These are phyloP conservation scores for Talaromyces sp. DNA, from an alignment of 2,329 filamentous ascomycete species.

Conservation along the genomic window DNA sequence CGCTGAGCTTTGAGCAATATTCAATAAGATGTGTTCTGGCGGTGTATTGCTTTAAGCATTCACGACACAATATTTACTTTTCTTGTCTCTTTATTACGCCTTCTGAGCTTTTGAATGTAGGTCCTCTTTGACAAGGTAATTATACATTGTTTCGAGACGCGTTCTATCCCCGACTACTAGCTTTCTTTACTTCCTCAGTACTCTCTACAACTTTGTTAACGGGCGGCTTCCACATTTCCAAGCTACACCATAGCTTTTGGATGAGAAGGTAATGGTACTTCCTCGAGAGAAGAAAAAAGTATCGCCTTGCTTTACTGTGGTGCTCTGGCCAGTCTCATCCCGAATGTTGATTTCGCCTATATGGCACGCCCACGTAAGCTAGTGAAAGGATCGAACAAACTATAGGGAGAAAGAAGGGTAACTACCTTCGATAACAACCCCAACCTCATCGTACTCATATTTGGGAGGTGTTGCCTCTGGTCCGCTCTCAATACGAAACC, in stretches of 20 bases:
- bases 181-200: background rate
- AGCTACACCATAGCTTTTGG: background rate
- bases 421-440: background rate
- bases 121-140: background rate
- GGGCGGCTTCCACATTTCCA: background rate
- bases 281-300: background rate
- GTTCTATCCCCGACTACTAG: background rate
- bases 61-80: background rate
- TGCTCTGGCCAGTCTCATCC: background rate
- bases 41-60: background rate
- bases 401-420: background rate
- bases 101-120: background rate
- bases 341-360: background rate
- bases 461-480: background rate
- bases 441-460: background rate
- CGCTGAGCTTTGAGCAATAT: background rate
- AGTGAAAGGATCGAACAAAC: background rate
- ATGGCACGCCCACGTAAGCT: background rate
- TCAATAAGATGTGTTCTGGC: background rate
- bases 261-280: background rate
- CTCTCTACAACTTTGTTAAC: background rate
- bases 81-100: background rate
- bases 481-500: background rate
- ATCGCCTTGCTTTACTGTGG: background rate
- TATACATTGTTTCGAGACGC: background rate